Conservation (phyloP, 192 early-diverging fungal species). For the Mortierella claussenii region DNA sequence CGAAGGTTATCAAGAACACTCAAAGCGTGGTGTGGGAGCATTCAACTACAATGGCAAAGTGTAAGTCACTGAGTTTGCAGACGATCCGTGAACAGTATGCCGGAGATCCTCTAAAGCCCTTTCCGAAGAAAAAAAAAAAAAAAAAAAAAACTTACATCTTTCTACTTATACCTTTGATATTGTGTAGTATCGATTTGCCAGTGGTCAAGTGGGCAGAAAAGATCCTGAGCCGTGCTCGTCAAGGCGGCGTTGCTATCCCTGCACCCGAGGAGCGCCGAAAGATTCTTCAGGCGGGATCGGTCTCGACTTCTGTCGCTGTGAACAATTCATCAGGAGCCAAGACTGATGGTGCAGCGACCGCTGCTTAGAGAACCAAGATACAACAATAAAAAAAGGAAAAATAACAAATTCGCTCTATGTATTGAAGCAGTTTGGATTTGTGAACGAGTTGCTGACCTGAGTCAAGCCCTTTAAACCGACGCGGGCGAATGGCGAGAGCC, state of each 20-base stretch:
- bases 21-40: conserved; percentile 83
- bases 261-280: conserved; percentile 36
- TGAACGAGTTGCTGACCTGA: conserved; percentile 4
- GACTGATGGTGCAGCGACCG: background rate
- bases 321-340: conserved; percentile 5
- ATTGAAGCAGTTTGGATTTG: conserved; percentile 12
- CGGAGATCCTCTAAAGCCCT: background rate
- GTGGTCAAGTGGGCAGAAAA: conserved; percentile 92
- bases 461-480: conserved; percentile 16
- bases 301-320: conserved; percentile 1
- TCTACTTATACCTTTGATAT: background rate
- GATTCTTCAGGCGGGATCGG: conserved; percentile 7
- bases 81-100: background rate
- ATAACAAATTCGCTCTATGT: conserved; percentile 4
- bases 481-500: conserved; percentile 1
- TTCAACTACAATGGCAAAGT: conserved; percentile 95
- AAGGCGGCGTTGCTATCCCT: conserved; percentile 58
- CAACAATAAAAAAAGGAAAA: too few species aligned
- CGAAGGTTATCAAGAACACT: conserved; percentile 71
- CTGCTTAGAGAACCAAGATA: background rate
- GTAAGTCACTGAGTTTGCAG: conserved; percentile 52
- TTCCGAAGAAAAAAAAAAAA: too few species aligned
- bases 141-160: background rate
- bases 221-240: conserved; percentile 70
- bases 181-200: conserved; percentile 78